Percentiles rank a stretch among this genome's conserved stretches.
phyloP scores from a whole-genome alignment of 2,329 filamentous ascomycete species.

The Sporothrix globosa region DNA sequence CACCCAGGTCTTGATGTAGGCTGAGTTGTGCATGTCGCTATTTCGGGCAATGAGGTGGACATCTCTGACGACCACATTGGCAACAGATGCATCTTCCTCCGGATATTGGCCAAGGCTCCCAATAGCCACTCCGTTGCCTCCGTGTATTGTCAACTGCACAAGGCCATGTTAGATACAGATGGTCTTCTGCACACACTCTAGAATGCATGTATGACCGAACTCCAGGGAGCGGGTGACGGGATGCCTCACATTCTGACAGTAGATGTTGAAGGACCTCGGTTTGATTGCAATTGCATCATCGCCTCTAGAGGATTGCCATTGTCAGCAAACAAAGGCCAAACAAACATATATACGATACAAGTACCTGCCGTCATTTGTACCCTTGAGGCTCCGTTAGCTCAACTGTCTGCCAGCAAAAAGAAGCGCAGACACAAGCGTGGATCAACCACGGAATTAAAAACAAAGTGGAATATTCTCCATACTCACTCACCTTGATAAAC shows the following conservation, averaged over 20 bases:
- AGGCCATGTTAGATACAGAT: background rate
- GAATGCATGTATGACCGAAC: background rate
- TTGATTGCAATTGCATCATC: conserved; percentile 63
- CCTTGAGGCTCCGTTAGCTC: conserved; percentile 4
- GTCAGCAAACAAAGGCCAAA: background rate
- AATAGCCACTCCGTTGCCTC: conserved; percentile 60
- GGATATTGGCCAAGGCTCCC: conserved; percentile 60
- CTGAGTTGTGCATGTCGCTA: conserved; percentile 52
- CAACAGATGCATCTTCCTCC: conserved; percentile 57
- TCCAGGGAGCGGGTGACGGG: background rate
- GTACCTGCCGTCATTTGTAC: background rate
- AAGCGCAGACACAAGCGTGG: background rate
- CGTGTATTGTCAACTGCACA: conserved; percentile 48
- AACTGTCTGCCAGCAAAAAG: background rate
- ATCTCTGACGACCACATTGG: conserved; percentile 53
- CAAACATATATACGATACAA: background rate
- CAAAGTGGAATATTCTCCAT: background rate
- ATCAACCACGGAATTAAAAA: no score
- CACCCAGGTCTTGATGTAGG: conserved; percentile 62
- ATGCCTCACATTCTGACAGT: conserved; percentile 48
- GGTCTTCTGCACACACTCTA: background rate
- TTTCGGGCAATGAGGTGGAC: conserved; percentile 52
- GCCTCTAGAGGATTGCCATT: conserved; percentile 40
- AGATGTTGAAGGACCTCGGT: conserved; percentile 57
- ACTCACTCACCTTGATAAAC: conserved; percentile 53